Evolutionary conservation across 169 alveolate genomes (phyloP), one percentile per base, ranked within the genome.

Genomic region (Plasmodium sp.): DNA sequence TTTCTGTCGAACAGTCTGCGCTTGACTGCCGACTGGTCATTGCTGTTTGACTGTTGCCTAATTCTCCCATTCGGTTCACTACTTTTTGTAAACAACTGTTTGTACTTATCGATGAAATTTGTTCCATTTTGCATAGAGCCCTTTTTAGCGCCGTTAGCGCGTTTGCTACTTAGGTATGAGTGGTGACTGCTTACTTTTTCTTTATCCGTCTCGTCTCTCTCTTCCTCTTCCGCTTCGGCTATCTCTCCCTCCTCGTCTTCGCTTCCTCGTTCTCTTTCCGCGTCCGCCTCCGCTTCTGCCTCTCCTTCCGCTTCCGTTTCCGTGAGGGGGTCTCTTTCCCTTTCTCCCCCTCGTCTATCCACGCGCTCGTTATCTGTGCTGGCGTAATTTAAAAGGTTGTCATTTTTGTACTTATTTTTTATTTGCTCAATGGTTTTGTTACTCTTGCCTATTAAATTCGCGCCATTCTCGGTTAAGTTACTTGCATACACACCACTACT

Each of bases 361-460:
- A 62, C 81, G 34, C n/a, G 51, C 31, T 62, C 72, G 79, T 62
- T 88, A 88, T 56, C 94, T 88, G 16, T 80, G 73, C 83, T 36
- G 81, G 51, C 43, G 71, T 80, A 88, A 88, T 88, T 88, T 39
- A 67, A 88, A 88, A 36, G 34, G 67, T 77, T 77, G 56, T 56
- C 48, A 88, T 88, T 79, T 75, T 80, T 77, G 88, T 88, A 88
- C 72, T 79, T 88, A 62, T 67, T 88, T 81, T 88, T 88, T 88
- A 79, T 88, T 79, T 18, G 10, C 41, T 88, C 94, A 79, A 88
- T 58, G 16, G 81, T 27, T 79, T 31, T 58, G 58, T 77, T 56
- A 79, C 82, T 73, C 54, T 79, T 79, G 10, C 51, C 74, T 79
- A 88, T 36, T 79, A 88, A 36, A 56, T 67, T 88, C 12, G 39